phyloP scores from a whole-genome alignment of 129 eudicot species.

The Ambrosia artemisiifolia region DNA sequence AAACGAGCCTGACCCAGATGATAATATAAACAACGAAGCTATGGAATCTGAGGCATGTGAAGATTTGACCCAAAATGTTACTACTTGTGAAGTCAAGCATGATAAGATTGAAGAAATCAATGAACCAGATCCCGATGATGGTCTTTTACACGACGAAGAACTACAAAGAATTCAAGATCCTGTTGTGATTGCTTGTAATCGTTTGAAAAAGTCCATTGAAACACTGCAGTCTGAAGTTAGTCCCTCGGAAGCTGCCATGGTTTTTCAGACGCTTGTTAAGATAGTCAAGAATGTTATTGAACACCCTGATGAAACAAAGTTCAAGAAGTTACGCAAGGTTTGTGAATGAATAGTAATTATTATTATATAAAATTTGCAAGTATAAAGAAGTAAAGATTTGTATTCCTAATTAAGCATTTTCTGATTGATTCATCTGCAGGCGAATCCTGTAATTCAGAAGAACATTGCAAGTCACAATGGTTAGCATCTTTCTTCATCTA shows the following conservation, averaged over 20 bases:
- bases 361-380: neutral
- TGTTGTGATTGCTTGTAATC: constrained; percentile 49
- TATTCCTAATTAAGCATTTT: neutral
- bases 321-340: constrained; percentile 85
- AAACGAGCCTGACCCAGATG: constrained; percentile 52
- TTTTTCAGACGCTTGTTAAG: constrained; percentile 70
- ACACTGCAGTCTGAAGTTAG: constrained; percentile 58
- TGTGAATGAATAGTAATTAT: neutral
- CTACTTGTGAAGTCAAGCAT: constrained; percentile 32
- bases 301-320: constrained; percentile 75
- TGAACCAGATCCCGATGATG: constrained; percentile 61
- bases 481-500: constrained; percentile 24
- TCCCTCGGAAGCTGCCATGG: constrained; percentile 42
- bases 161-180: constrained; percentile 85
- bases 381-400: neutral
- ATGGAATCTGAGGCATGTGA: constrained; percentile 37
- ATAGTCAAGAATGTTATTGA: constrained; percentile 78
- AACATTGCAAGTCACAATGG: constrained; percentile 66
- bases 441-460: constrained; percentile 74
- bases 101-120: constrained; percentile 14
- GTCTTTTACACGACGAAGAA: constrained; percentile 37
- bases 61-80: constrained; percentile 8
- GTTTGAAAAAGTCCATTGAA: constrained; percentile 59
- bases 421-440: constrained; percentile 41
- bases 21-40: constrained; percentile 17